Conservation (phyloP, 306 rosid genomes). For the Quercus rubra region DNA sequence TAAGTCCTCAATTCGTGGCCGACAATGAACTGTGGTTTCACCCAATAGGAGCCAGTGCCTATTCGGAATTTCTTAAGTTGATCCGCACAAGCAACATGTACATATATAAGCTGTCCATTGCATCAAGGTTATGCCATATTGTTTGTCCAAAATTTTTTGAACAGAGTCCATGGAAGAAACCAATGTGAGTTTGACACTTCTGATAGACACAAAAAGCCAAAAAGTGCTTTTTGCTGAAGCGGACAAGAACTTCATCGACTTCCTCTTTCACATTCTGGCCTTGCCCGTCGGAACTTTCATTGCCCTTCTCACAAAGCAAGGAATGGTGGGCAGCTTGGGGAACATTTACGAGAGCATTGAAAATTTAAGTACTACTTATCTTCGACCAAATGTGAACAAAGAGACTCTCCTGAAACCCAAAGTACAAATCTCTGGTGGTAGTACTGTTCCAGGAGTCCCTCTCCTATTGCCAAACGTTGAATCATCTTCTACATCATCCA, state of each 20-base stretch:
- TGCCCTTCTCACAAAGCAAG: background rate
- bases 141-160: too few species aligned
- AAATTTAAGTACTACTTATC: background rate
- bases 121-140: too few species aligned
- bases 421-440: background rate
- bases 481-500: background rate
- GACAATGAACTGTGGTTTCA: too few species aligned
- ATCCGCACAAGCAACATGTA: too few species aligned
- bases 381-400: background rate
- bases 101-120: too few species aligned
- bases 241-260: constrained; percentile 2
- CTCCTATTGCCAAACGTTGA: background rate
- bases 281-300: constrained; percentile 14
- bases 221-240: background rate
- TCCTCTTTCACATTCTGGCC: constrained; percentile 14
- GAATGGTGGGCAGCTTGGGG: background rate
- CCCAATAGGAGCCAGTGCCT: too few species aligned
- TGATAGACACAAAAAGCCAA: background rate
- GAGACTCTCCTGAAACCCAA: background rate
- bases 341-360: constrained; percentile 18
- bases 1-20: too few species aligned
- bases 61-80: too few species aligned
- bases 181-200: too few species aligned
- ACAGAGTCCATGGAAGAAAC: background rate
- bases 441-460: background rate